Percentiles rank a stretch among this genome's conserved stretches.
Conservation (phyloP, 2,329 filamentous ascomycete species). For the Penicillium sp. region DNA sequence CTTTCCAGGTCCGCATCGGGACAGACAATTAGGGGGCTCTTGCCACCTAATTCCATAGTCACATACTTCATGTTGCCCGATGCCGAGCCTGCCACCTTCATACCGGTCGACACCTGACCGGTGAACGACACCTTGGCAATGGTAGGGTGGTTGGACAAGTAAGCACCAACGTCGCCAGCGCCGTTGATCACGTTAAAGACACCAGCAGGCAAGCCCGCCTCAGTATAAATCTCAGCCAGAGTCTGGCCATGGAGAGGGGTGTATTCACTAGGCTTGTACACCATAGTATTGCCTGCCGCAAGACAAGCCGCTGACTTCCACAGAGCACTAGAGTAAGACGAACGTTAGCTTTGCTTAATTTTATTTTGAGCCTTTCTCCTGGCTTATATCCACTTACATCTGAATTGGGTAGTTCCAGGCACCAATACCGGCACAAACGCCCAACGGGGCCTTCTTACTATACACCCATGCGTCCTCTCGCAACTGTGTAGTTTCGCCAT, state of each 20-base stretch:
- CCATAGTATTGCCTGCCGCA: slow-evolving; percentile 84
- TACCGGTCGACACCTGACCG: slow-evolving; percentile 79
- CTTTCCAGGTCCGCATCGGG: slow-evolving; percentile 75
- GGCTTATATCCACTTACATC: slow-evolving; percentile 50
- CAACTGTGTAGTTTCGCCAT: slow-evolving; percentile 75
- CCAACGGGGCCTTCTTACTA: slow-evolving; percentile 76
- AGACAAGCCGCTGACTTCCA: slow-evolving; percentile 88
- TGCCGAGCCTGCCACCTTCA: slow-evolving; percentile 75
- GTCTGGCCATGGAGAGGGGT: slow-evolving; percentile 79
- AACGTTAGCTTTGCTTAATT: slow-evolving; percentile 1
- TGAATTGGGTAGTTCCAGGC: slow-evolving; percentile 94
- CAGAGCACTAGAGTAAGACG: slow-evolving; percentile 54
- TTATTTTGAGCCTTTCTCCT: not conserved
- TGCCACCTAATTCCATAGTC: slow-evolving; percentile 89
- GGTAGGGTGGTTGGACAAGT: slow-evolving; percentile 68
- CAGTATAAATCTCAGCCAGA: slow-evolving; percentile 72
- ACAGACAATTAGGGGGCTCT: slow-evolving; percentile 77
- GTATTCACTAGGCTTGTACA: slow-evolving; percentile 87
- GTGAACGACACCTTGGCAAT: slow-evolving; percentile 90
- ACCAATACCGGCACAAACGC: slow-evolving; percentile 82
- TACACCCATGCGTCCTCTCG: slow-evolving; percentile 78
- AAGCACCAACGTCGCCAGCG: slow-evolving; percentile 72
- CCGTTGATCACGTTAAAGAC: slow-evolving; percentile 89
- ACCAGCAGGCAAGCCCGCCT: slow-evolving; percentile 76
- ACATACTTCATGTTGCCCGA: slow-evolving; percentile 83